Evolutionary conservation across 441 rosid species (phyloP), one percentile per base, ranked within the genome.

Genomic region (Theobroma grandiflorum): DNA sequence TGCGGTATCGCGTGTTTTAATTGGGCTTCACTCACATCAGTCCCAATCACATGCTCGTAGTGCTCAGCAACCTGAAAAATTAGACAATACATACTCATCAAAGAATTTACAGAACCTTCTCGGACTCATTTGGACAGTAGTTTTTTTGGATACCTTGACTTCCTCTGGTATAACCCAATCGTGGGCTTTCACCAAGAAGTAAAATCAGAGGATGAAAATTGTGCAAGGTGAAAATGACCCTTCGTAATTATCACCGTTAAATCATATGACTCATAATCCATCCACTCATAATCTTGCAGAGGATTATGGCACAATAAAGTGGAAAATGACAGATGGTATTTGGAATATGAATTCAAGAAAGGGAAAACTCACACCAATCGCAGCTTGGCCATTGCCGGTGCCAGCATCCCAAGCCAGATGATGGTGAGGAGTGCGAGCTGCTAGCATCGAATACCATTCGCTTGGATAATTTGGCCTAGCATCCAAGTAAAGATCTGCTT

Each of bases 371-470:
- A 91, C 94, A 50, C 88, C 86, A 61, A 88, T 64, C 74, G 95
- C 93, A 1, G 94, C 97, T 86, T 93, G 95, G 73, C 94, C 95
- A 40, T 88, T 93, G 63, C 95, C 92, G 1, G 89, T 88, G 83
- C 91, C 97, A 6, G 79, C 91, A 49, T 93, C 94, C 94, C 92
- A 90, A 35, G 95, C 95, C n/a, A 85, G 63, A 68, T 72, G 65
- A 74, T 85, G 93, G 52, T 69, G 84, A 81, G 82, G 80, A 45
- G 90, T 90, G 84, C 78, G 84, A 70, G 68, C 76, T 5, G 94
- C 89, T 20, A 90, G 82, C 94, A 80, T 91, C 0, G 85, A 85
- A 82, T 82, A 90, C 92, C 94, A 93, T 1, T 89, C 80, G 3
- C 72, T 50, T 0, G 94, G 93, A 79, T 90, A 91, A 43, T 63